Evolutionary conservation across 2,329 filamentous ascomycete genomes (phyloP), one percentile per base, ranked within the genome.

Genomic region (Monosporascus cannonballus): DNA sequence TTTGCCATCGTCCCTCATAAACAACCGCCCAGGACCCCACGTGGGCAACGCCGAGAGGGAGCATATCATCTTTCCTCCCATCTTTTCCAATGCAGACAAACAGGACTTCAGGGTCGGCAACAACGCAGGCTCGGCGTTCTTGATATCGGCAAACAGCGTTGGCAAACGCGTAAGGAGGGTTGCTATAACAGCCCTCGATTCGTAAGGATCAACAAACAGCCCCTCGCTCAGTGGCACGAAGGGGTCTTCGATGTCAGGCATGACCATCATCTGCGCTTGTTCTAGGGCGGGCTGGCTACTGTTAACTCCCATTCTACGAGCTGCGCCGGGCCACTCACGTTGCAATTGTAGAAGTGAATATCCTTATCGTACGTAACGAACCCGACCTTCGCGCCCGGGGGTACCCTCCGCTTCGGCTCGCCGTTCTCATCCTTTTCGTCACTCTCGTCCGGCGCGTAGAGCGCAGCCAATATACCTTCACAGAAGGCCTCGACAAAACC

Each of bases 301-400:
- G 52, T 58, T 51, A 56, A 41, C 27, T 49, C 51, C 8, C 24
- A 27, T 37, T 2, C 39, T 3, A 48, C n/a, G 3, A 20, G 36
- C 22, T n/a, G 25, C 11, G 15, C 24, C 9, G 17, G 9, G 49
- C 36, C 2, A 79, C 86, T 74, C 75, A 89, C 85, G 64, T 86
- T 90, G 62, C 96, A 84, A 65, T 97, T 97, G 76, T 97, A 99
- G 69, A 97, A 99, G 67, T 99, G 94, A 54, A 99, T 88, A 63
- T 96, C 91, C 71, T 90, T 93, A 74, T 99, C 94, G 68, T 87
- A 99, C 1, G 94, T 96, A 57, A 97, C 85, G 67, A 99, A 96
- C 48, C 93, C 94, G 56, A 99, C 85, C 73, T 90, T 96, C 48
- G 89, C 84, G 14, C 90, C 91, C 50, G 82, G 75, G 0, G 94